Percentiles rank a stretch among this genome's conserved stretches.
Evolutionary conservation across 345 rosid species (phyloP).

Genomic region (Euphorbia lathyris): DNA sequence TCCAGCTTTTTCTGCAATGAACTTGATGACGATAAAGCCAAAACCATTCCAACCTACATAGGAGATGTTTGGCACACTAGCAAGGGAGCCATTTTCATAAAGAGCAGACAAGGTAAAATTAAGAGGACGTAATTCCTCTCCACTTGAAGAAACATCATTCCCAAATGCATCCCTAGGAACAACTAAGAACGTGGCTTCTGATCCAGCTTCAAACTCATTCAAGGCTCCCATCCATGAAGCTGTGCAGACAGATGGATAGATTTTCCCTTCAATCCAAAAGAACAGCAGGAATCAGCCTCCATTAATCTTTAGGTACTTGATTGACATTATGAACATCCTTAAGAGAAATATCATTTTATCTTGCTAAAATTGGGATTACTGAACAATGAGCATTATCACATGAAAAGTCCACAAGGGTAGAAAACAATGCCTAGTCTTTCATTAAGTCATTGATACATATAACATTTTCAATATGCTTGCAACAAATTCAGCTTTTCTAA

Average conservation of each 20-base stretch:
- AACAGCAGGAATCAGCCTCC: background rate
- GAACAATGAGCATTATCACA: background rate
- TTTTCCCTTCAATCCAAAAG: constrained; percentile 40
- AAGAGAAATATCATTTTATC: background rate
- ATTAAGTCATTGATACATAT: background rate
- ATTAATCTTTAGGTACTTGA: background rate
- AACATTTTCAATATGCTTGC: background rate
- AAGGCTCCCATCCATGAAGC: constrained; percentile 69
- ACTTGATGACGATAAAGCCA: constrained; percentile 54
- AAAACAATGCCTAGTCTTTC: background rate
- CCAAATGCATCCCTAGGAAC: constrained; percentile 89
- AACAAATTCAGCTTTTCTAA: background rate
- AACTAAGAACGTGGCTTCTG: constrained; percentile 46
- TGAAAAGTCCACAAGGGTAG: background rate
- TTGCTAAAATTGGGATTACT: background rate
- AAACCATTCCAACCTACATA: constrained; percentile 49
- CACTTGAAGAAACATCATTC: constrained; percentile 50
- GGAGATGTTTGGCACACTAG: constrained; percentile 35
- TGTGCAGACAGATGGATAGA: constrained; percentile 58
- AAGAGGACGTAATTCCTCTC: constrained; percentile 34
- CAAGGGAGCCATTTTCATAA: constrained; percentile 50
- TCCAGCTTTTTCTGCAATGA: constrained; percentile 51
- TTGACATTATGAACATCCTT: too few species aligned
- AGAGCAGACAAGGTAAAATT: constrained; percentile 45
- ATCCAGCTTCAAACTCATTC: constrained; percentile 65